Base-by-base conservation (phyloP, 495 filamentous ascomycete species). In the Cudoniella acicularis region DNA sequence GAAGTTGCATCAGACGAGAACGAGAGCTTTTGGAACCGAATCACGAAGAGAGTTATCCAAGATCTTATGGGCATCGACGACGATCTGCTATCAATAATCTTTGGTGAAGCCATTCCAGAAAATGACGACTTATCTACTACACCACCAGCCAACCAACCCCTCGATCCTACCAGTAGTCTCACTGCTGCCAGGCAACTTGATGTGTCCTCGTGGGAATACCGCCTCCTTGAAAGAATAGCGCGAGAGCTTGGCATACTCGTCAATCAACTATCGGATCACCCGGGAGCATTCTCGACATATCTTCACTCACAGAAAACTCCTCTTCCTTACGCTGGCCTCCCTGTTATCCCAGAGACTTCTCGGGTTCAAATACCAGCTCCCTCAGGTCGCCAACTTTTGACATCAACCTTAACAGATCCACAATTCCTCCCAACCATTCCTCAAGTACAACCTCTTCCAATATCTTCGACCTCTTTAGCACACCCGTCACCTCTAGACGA, bases 21-120 rank as follows among this genome's bases (percentile, higher is more conserved):
- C 24, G 87, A 90, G 62, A 84, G 87, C 0, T 79, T 95, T 57
- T 92, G 88, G 91, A 83, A 83, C 53, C 81, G 86, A 2, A 83
- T 97, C 46, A 96, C 93, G 2, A 83, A 90, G 51, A 87, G 87
- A 65, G 87, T 97, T 17, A 92, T 98, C 48, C 82, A 83, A 21
- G 92, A 96, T 69, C 72, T 98, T 43, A 87, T 98, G 68, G 92
- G 95, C 2, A 90, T 98, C 52, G 92, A 98, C 61, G 91, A 96
- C 59, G 79, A 81, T 36, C 73, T 93, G 26, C 82, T 98, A 4
- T 87, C 87, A 1, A 83, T 96, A 22, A 83, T 98, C 3, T 91
- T 97, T 57, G 94, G 94, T 1, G 94, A 96, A 72, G 76, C 82
- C 10, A 73, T 98, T 25, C 85, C 88, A 9, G 77, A 78, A 25